Evolutionary conservation across 768 basidiomycete species (phyloP).

Genomic region (Tulasnella sp.): DNA sequence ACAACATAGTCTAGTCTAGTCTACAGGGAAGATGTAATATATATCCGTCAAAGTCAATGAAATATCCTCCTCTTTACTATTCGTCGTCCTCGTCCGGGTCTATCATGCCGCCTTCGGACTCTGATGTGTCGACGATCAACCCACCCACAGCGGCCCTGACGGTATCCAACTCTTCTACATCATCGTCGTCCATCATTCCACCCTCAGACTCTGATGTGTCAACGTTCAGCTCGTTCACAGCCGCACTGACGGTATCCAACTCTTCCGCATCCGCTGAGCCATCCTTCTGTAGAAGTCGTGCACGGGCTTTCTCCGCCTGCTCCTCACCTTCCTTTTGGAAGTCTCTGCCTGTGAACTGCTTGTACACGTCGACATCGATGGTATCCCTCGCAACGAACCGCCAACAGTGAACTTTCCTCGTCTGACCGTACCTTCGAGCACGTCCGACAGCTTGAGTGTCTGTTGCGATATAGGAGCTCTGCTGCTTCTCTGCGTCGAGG

Average conservation of each 20-base stretch:
- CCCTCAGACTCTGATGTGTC: background rate
- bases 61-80: too few relatives aligned
- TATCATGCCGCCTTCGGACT: background rate
- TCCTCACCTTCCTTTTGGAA: conserved; percentile 5
- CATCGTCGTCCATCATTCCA: background rate
- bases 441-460: conserved; percentile 79
- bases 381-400: conserved; percentile 78
- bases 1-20: too few relatives aligned
- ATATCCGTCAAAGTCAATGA: too few relatives aligned
- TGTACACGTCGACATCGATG: conserved; percentile 76
- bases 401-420: conserved; percentile 69
- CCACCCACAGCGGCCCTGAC: background rate
- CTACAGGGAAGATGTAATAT: too few relatives aligned
- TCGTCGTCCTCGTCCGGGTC: background rate
- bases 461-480: conserved; percentile 77
- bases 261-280: background rate
- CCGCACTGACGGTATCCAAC: background rate
- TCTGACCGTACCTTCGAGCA: conserved; percentile 73
- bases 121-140: background rate
- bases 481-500: conserved; percentile 20
- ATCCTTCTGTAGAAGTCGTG: background rate
- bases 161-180: background rate
- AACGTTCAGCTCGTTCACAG: background rate
- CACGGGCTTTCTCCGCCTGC: too few relatives aligned
- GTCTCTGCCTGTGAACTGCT: conserved; percentile 10